Evolutionary conservation across 192 early-diverging fungal genomes (phyloP).

Genomic region (Backusella australiensis): DNA sequence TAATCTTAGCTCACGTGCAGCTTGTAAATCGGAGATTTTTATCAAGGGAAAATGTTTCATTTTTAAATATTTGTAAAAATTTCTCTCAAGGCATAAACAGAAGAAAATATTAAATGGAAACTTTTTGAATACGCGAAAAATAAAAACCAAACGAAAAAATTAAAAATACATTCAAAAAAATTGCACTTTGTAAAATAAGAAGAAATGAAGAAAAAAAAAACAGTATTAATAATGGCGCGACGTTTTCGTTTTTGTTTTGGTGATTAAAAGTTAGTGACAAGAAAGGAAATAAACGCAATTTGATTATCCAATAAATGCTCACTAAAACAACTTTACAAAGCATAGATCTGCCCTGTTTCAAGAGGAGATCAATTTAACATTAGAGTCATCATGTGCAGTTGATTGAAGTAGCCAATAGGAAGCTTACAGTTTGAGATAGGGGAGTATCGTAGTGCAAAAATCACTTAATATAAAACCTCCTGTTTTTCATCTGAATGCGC

Average conservation of each 20-base stretch:
- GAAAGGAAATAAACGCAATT: conserved; percentile 1
- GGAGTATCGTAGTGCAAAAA: background rate
- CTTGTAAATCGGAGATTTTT: background rate
- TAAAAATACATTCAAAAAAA: background rate
- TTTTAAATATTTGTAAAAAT: background rate
- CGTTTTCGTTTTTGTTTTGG: background rate
- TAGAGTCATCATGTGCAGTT: conserved; percentile 4
- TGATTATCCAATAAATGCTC: background rate
- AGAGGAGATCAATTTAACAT: background rate
- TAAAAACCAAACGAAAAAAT: background rate
- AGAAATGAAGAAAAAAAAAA: background rate
- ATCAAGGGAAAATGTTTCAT: conserved; percentile 2
- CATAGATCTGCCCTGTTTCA: background rate
- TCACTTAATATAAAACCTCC: background rate
- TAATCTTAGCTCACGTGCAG: background rate
- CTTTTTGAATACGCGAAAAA: background rate
- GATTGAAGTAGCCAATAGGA: conserved; percentile 5
- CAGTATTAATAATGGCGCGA: background rate
- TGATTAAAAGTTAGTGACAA: background rate
- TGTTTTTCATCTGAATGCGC: background rate
- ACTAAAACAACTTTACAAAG: background rate
- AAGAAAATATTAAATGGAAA: background rate
- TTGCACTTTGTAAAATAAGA: background rate
- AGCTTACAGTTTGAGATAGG: background rate
- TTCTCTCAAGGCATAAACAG: background rate